These are phyloP conservation scores for Carex littledalei DNA, from an alignment of 176 grass and related monocot species.

Conservation along the genomic window DNA sequence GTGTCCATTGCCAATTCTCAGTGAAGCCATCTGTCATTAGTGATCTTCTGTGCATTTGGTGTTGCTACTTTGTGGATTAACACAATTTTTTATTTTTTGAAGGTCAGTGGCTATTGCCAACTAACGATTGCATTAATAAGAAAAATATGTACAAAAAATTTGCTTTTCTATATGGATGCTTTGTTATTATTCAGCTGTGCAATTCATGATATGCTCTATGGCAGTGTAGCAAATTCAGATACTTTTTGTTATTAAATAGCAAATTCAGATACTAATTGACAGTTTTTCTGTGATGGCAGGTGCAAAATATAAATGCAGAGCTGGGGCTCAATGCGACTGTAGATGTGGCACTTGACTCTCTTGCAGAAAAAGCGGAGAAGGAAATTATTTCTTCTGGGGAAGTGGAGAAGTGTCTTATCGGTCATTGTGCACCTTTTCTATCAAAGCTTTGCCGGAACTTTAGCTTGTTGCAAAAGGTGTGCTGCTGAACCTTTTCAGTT, in stretches of 20 bases:
- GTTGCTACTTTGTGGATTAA: background rate
- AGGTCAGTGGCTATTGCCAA: too few species aligned
- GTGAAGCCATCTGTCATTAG: background rate
- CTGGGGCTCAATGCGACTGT: constrained; percentile 63
- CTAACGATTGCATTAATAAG: too few species aligned
- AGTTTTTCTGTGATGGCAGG: constrained; percentile 30
- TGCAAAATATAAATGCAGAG: constrained; percentile 83
- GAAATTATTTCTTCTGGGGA: constrained; percentile 67
- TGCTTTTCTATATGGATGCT: background rate
- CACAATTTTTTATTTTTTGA: too few species aligned
- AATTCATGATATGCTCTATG: background rate
- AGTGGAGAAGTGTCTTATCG: constrained; percentile 63
- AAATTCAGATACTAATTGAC: constrained; percentile 11
- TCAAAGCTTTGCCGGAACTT: constrained; percentile 78
- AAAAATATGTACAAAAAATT: background rate
- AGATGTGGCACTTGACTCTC: constrained; percentile 69
- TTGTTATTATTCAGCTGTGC: background rate
- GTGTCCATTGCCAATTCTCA: background rate
- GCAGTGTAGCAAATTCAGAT: background rate
- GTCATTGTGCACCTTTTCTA: constrained; percentile 76
- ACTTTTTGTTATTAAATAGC: background rate
- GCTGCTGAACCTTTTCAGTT: background rate
- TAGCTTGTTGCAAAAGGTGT: constrained; percentile 76
- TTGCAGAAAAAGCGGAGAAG: constrained; percentile 78
- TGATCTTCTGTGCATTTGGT: background rate